Evolutionary conservation across 495 filamentous ascomycete genomes (phyloP), one percentile per base, ranked within the genome.

Genomic region (Talaromyces wortmannii): DNA sequence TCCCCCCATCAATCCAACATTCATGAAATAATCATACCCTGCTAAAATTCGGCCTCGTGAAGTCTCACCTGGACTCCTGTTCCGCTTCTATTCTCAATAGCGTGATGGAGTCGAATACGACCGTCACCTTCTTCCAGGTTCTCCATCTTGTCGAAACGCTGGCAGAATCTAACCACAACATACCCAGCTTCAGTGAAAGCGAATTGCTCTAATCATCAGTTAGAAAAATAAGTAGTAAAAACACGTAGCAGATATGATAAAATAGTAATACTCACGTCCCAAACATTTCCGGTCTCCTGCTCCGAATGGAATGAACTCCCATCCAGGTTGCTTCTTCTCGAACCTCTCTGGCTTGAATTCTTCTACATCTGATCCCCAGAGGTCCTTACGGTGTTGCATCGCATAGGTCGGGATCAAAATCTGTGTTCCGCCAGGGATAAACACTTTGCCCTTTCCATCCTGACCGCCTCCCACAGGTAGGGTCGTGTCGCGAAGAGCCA

Each of bases 391-490:
- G 0, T 77, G 75, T 54, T 83, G 78, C 59, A 83, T 71, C 3
- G 66, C 61, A 56, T 80, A 78, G 0, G 69, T 55, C n/a, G 60
- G 72, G 57, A 69, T 82, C 6, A 66, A 69, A 0, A 82, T 65
- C 30, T 63, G 59, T 12, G 63, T 58, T 31, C 76, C 72, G 48
- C 70, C 84, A 7, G 79, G 74, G 13, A 94, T 66, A 3, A 80
- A 77, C 8, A 92, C 64, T 1, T 87, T 88, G 40, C 76, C 66
- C 23, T 68, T 70, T 42, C 87, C 83, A 66, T 88, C 82, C 6
- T 80, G 78, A 0, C 89, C 89, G 45, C 87, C 89, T 42, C 89
- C 89, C 7, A 64, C 69, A 1, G 89, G 89, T 32, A 92, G 78
- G 0, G 80, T 81, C 5, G 89, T 91, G 69, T 88, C 85, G 45